Evolutionary conservation across 768 basidiomycete genomes (phyloP).

Genomic region (Termitomyces sp.): DNA sequence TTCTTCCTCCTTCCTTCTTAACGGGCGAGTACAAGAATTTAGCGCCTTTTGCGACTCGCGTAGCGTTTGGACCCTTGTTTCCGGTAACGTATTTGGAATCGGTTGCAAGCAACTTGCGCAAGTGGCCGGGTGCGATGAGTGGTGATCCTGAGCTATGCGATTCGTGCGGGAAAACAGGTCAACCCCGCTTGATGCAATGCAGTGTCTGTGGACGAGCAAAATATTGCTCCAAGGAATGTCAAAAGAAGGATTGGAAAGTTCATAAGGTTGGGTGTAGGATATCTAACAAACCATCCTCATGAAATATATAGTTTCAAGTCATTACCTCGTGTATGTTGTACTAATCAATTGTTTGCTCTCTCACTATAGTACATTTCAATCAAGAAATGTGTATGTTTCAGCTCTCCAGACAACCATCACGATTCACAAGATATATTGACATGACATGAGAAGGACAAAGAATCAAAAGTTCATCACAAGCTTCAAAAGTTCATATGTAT

Average conservation of each 20-base stretch:
- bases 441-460: no score
- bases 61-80: conserved; percentile 21
- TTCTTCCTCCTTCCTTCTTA: conserved; percentile 27
- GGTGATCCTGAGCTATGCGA: conserved; percentile 14
- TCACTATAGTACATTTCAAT: no score
- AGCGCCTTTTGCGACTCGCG: no score
- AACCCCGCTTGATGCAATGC: conserved; percentile 21
- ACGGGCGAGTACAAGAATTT: no score
- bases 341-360: no score
- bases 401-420: no score
- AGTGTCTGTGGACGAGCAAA: conserved; percentile 20
- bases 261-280: conserved; percentile 13
- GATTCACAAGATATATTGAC: no score
- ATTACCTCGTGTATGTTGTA: no score
- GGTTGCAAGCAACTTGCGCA: conserved; percentile 11
- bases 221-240: conserved; percentile 11
- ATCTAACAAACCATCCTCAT: neutral
- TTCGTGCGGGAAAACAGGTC: conserved; percentile 23
- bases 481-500: no score
- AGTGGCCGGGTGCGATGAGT: neutral
- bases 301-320: neutral
- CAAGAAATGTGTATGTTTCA: no score
- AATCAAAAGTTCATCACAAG: no score
- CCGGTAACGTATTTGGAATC: conserved; percentile 44
- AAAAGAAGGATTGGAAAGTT: conserved; percentile 30